A percentile compares a stretch with the other conserved stretches of the same genome.
phyloP scores from a whole-genome alignment of 2,329 filamentous ascomycete species.

The Ascochyta clinopodiicola region DNA sequence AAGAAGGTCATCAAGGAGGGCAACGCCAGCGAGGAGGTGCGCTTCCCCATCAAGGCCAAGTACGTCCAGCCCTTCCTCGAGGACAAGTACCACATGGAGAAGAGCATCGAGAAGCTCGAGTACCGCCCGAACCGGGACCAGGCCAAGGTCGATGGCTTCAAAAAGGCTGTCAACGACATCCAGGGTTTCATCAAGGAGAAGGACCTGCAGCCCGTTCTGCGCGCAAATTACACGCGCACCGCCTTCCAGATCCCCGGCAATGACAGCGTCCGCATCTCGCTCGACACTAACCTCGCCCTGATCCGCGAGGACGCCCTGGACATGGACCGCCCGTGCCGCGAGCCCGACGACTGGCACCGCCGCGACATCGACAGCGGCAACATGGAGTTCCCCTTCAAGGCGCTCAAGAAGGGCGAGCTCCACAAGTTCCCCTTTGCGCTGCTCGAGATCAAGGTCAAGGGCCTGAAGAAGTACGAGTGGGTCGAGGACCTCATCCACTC shows the following conservation, averaged over 20 bases:
- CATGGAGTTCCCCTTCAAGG: slow-evolving; percentile 86
- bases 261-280: slow-evolving; percentile 85
- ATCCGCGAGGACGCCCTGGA: slow-evolving; percentile 81
- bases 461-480: slow-evolving; percentile 79
- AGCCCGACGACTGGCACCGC: slow-evolving; percentile 89
- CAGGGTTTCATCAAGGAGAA: slow-evolving; percentile 80
- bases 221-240: slow-evolving; percentile 91
- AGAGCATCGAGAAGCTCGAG: slow-evolving; percentile 82
- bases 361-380: slow-evolving; percentile 82
- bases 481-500: slow-evolving; percentile 90
- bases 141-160: slow-evolving; percentile 72
- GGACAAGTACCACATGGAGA: slow-evolving; percentile 90
- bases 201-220: slow-evolving; percentile 80
- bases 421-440: slow-evolving; percentile 89
- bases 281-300: slow-evolving; percentile 90
- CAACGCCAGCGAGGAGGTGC: slow-evolving; percentile 77
- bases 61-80: slow-evolving; percentile 88
- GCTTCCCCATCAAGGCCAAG: slow-evolving; percentile 90
- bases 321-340: slow-evolving; percentile 81
- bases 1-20: slow-evolving; percentile 84
- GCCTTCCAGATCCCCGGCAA: slow-evolving; percentile 97
- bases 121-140: slow-evolving; percentile 74
- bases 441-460: slow-evolving; percentile 85
- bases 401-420: slow-evolving; percentile 89
- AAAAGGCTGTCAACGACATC: slow-evolving; percentile 75